Evolutionary conservation across 1,284 basidiomycete species (phyloP), one percentile per base, ranked within the genome.

Genomic region (Sphaerobolus stellatus): DNA sequence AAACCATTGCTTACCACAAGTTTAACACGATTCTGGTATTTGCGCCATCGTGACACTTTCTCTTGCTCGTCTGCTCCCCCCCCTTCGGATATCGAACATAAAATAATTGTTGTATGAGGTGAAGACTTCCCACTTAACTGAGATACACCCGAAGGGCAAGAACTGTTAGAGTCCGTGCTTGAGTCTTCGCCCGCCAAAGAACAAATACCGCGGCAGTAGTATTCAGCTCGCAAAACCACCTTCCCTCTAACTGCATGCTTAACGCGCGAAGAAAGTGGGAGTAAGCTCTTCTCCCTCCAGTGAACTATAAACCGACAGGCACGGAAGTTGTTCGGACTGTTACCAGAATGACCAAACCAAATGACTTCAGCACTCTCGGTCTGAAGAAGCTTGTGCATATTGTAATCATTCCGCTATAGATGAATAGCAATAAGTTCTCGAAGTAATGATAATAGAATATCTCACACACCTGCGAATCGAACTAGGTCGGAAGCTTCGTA

Each of bases 1-100:
- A 43, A n/a, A n/a, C n/a, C n/a, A n/a, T n/a, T n/a, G n/a, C 41
- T 43, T 43, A 43, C 41, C 41, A 43, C 41, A 13, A 43, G 20
- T 20, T 11, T 43, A 11, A 43, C 41, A 8, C 41, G 16, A 9
- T 9, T 43, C 11, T 9, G 9, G 41, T 22, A 43, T 11, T 9
- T 20, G 11, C 24, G 14, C 41, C 41, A 43, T 16, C 20, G 45
- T 28, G 4, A 20, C 45, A 47, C 31, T 47, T 24, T 30, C 18
- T 43, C 11, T 13, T 11, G 9, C 20, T 43, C 41, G 9, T 43
- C 9, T 16, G 9, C 11, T 11, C 20, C 9, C 9, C 20, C 41
- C 24, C 9, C 41, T 8, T 13, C 11, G 24, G n/a, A n/a, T n/a
- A n/a, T n/a, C n/a, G n/a, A n/a, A n/a, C n/a, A n/a, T n/a, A n/a